A percentile compares a stretch with the other conserved stretches of the same genome.
phyloP scores from a whole-genome alignment of 2,329 filamentous ascomycete genomes.

The Scedosporium aurantiacum region DNA sequence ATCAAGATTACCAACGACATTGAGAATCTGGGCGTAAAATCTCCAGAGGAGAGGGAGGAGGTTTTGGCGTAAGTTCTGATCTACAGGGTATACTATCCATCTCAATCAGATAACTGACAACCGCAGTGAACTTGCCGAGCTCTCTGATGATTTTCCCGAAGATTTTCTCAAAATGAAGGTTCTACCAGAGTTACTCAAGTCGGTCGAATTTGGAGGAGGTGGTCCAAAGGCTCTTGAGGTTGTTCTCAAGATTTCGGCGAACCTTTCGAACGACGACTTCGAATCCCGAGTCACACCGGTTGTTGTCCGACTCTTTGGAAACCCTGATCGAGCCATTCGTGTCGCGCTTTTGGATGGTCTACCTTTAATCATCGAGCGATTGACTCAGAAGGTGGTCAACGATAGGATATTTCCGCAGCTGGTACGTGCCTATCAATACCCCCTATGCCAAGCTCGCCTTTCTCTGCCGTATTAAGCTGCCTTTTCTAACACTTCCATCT shows the following conservation, averaged over 20 bases:
- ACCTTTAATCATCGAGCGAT: conserved; percentile 79
- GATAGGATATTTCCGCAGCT: conserved; percentile 96
- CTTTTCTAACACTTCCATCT: conserved; percentile 16
- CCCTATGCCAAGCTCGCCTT: not conserved
- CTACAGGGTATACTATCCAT: conserved; percentile 14
- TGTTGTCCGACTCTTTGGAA: conserved; percentile 75
- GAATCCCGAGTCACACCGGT: conserved; percentile 75
- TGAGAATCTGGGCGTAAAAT: conserved; percentile 84
- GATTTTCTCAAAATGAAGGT: conserved; percentile 98
- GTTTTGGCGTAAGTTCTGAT: conserved; percentile 54
- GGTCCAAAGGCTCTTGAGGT: conserved; percentile 82
- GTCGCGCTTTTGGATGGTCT: conserved; percentile 86
- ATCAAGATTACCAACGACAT: conserved; percentile 90
- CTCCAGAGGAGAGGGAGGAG: conserved; percentile 68
- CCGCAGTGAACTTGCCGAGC: conserved; percentile 60
- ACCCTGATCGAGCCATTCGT: conserved; percentile 82
- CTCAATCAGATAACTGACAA: conserved; percentile 19
- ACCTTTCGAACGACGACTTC: conserved; percentile 83
- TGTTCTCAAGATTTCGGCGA: conserved; percentile 82
- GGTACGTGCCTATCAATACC: conserved; percentile 32
- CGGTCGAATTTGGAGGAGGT: conserved; percentile 94
- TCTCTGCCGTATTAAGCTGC: not conserved
- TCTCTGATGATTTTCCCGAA: conserved; percentile 90
- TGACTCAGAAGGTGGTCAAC: conserved; percentile 81
- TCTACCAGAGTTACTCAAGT: conserved; percentile 89